These are phyloP conservation scores for Tolypocladium endophyticum DNA, from an alignment of 2,329 filamentous ascomycete genomes.

Conservation along the genomic window DNA sequence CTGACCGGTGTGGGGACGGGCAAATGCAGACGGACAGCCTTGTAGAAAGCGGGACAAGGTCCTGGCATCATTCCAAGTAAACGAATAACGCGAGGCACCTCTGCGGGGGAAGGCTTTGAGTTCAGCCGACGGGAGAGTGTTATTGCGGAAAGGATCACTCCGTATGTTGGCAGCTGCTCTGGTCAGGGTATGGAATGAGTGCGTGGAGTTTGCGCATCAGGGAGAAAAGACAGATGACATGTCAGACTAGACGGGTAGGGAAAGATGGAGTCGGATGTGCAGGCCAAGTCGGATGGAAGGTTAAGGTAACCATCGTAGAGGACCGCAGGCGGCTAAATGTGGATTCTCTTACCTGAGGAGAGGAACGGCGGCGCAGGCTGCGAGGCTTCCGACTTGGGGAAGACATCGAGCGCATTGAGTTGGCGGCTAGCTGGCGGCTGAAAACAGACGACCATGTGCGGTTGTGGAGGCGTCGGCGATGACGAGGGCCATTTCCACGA, in stretches of 20 bases:
- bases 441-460: conserved; percentile 1
- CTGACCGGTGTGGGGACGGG: conserved; percentile 5
- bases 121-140: not conserved
- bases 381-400: not conserved
- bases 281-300: not conserved
- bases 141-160: not conserved
- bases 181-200: not conserved
- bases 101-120: not conserved
- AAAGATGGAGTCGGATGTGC: not conserved
- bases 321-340: not conserved
- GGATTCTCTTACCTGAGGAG: conserved; percentile 1
- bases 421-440: not conserved
- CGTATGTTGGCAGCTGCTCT: not conserved
- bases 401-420: not conserved
- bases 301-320: not conserved
- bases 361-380: not conserved
- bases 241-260: not conserved
- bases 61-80: not conserved
- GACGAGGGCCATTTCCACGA: conserved; percentile 5
- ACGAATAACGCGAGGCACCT: not conserved
- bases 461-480: not conserved
- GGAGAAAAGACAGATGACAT: not conserved
- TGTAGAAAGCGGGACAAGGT: not conserved
- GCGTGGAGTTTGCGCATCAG: not conserved
- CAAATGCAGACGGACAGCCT: not conserved